phyloP scores from a whole-genome alignment of 2,329 filamentous ascomycete genomes.

The Chaetomium sp. region DNA sequence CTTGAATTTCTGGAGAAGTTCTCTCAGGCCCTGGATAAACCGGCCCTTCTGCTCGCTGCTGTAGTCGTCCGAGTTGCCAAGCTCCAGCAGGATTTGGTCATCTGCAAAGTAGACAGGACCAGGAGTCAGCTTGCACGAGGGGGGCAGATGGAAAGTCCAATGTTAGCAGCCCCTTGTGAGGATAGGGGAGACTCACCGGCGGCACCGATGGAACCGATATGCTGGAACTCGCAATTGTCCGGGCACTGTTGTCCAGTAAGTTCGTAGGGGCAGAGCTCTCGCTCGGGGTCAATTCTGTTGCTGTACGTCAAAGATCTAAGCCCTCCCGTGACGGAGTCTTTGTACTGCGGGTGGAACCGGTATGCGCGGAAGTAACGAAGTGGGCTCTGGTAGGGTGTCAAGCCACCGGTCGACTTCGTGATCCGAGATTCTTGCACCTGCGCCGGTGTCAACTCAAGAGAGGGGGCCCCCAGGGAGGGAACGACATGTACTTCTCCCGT shows the following conservation, averaged over 20 bases:
- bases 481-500: constrained; percentile 40
- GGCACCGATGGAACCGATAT: constrained; percentile 67
- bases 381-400: constrained; percentile 70
- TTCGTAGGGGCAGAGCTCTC: constrained; percentile 71
- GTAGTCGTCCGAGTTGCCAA: constrained; percentile 61
- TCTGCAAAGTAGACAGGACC: constrained; percentile 44
- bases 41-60: constrained; percentile 52
- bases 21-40: constrained; percentile 57
- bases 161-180: constrained; percentile 25
- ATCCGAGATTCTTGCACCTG: constrained; percentile 16
- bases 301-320: constrained; percentile 90
- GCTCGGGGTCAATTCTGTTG: constrained; percentile 74
- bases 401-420: constrained; percentile 14
- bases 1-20: constrained; percentile 55
- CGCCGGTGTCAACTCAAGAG: constrained; percentile 19
- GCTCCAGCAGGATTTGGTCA: constrained; percentile 64
- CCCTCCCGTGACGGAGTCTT: constrained; percentile 62
- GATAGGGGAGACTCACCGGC: constrained; percentile 58
- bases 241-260: constrained; percentile 61
- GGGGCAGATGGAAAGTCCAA: constrained; percentile 26
- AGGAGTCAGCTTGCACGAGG: constrained; percentile 45
- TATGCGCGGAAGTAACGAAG: constrained; percentile 78
- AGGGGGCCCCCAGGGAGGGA: constrained; percentile 17
- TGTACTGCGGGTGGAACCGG: constrained; percentile 78
- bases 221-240: constrained; percentile 65